Evolutionary conservation across 441 rosid genomes (phyloP), one percentile per base, ranked within the genome.

Genomic region (Erysimum cheiri): DNA sequence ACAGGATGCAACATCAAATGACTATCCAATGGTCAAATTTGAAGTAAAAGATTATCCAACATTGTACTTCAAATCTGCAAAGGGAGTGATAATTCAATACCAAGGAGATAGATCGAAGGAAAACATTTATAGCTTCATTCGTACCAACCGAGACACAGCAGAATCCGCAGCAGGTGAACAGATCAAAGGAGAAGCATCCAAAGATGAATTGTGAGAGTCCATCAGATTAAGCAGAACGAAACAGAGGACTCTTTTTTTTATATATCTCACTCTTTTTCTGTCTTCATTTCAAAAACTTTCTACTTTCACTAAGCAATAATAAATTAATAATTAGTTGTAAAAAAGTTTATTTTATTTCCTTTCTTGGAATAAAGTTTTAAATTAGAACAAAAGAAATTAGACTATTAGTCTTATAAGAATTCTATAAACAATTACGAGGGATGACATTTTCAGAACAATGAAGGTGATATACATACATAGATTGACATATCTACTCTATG

Each of bases 401-500:
- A 36, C 13, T 46, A 22, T 47, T 68, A 58, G 58, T 49, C 29
- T 36, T 46, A 24, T 19, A 0, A 41, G 5, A 43, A 43, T 14
- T 14, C 48, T 43, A 43, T 6, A 6, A 43, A 15, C 39, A 24
- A 11, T 62, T 62, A 62, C 63, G 62, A 62, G 40, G 10, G 37
- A 61, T 24, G n/a, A 24, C 15, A 33, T 40, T 50, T 50, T 39
- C 13, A 39, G 5, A 8, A 13, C 8, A 70, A 53, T 62, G 44
- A n/a, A 53, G 69, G 55, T 71, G 47, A 54, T 63, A n/a, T 55
- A 54, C 50, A 64, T 46, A 28, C 31, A 54, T 37, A 71, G 14
- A 64, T 32, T 33, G 37, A 15, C 63, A 55, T 53, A 36, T 28
- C 46, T 64, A 64, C 49, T 46, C 35, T 64, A 55, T 10, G 17